phyloP scores from a whole-genome alignment of 257 asterid genomes.

The Striga asiatica region DNA sequence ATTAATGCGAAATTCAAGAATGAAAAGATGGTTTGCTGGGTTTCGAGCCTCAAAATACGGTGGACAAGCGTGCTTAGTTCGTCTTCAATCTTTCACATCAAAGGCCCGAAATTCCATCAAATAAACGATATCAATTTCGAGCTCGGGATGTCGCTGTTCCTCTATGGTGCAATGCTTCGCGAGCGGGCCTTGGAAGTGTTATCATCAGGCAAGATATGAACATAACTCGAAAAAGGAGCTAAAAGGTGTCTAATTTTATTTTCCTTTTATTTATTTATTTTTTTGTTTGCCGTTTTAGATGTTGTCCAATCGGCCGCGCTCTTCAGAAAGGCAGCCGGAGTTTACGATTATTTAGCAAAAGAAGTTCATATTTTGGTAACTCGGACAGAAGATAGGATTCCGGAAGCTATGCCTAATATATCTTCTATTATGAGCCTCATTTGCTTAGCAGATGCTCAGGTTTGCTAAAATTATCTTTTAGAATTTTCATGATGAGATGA shows the following conservation, averaged over 20 bases:
- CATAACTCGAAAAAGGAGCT: not conserved
- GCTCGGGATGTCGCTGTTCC: constrained; percentile 42
- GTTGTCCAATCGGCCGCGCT: constrained; percentile 46
- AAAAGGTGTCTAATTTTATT: not conserved
- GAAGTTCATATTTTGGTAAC: constrained; percentile 20
- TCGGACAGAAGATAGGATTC: constrained; percentile 24
- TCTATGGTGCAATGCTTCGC: constrained; percentile 47
- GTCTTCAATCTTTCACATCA: constrained; percentile 23
- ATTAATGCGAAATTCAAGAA: constrained; percentile 4
- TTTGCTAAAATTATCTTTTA: not conserved
- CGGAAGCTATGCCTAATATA: constrained; percentile 31
- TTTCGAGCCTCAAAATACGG: constrained; percentile 34
- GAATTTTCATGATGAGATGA: too few species aligned
- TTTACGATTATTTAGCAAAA: constrained; percentile 30
- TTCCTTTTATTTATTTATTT: not conserved
- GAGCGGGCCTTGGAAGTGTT: constrained; percentile 40
- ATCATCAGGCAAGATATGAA: constrained; percentile 38
- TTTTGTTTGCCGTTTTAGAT: constrained; percentile 23
- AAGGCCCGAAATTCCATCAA: constrained; percentile 27
- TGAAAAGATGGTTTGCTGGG: constrained; percentile 11
- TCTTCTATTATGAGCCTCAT: constrained; percentile 36
- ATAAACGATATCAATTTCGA: constrained; percentile 31
- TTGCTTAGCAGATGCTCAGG: constrained; percentile 80
- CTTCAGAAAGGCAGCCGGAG: constrained; percentile 64
- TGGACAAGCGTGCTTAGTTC: constrained; percentile 44